These are phyloP conservation scores for Sporisorium graminicola DNA, from an alignment of 1,284 basidiomycete genomes.

Conservation along the genomic window DNA sequence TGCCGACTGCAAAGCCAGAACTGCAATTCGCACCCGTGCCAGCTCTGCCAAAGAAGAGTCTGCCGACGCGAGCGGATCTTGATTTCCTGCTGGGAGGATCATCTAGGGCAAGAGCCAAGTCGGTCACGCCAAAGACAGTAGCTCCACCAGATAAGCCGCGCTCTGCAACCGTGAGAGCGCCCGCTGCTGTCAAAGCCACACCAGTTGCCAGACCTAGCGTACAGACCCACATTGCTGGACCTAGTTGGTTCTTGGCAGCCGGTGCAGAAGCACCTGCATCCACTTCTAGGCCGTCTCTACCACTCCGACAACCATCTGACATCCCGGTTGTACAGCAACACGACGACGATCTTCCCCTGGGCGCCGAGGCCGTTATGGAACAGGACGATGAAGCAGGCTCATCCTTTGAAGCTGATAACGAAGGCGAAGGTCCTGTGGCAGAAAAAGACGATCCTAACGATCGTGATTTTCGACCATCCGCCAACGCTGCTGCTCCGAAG, in stretches of 20 bases:
- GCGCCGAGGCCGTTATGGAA: conserved; percentile 37
- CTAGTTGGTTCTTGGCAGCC: conserved; percentile 1
- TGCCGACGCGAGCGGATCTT: conserved; percentile 29
- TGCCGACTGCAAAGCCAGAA: not conserved
- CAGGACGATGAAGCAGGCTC: conserved; percentile 19
- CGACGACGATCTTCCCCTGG: conserved; percentile 29
- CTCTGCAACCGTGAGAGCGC: not conserved
- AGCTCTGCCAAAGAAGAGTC: conserved; percentile 10
- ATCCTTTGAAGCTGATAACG: conserved; percentile 22
- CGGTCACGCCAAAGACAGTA: conserved; percentile 6
- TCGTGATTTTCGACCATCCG: conserved; percentile 17
- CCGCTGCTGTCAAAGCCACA: not conserved
- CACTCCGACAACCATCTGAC: not conserved
- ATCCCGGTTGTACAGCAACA: not conserved
- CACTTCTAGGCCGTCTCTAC: not conserved
- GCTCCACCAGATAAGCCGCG: not conserved
- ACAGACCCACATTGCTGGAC: conserved; percentile 5
- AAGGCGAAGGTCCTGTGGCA: conserved; percentile 1
- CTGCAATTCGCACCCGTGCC: not conserved
- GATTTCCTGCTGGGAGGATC: conserved; percentile 33
- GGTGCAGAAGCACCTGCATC: not conserved
- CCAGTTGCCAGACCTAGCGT: not conserved
- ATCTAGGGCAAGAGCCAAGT: conserved; percentile 8
- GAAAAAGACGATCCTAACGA: conserved; percentile 37
- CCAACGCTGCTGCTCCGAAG: no score